Conservation (phyloP, 441 rosid genomes). For the Flueggea neowawraea region DNA sequence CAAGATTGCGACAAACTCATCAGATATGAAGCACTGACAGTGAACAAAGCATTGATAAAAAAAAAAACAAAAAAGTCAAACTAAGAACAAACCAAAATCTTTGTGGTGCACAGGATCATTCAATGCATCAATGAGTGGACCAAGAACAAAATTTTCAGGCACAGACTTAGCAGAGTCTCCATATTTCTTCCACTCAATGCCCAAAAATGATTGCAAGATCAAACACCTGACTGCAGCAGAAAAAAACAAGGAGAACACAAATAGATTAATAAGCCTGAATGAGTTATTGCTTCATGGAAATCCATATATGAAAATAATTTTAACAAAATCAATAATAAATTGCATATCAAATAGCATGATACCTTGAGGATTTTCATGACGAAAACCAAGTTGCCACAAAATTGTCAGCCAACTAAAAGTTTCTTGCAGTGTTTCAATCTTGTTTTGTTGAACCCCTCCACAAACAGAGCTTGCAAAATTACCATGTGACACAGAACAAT, state of each 20-base stretch:
- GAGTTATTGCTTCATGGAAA: neutral
- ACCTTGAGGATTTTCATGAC: constrained; percentile 96
- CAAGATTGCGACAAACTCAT: no score
- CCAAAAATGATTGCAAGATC: constrained; percentile 88
- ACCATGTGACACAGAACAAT: constrained; percentile 48
- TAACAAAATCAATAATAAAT: neutral
- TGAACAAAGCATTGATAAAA: neutral
- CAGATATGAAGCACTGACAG: no score
- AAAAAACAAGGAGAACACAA: constrained; percentile 18
- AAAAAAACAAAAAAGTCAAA: constrained; percentile 8
- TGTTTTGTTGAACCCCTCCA: constrained; percentile 29
- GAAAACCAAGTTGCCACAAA: constrained; percentile 87
- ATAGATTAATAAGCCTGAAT: neutral
- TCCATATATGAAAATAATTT: neutral
- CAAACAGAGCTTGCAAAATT: constrained; percentile 36
- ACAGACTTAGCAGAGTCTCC: constrained; percentile 52
- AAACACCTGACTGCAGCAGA: constrained; percentile 81
- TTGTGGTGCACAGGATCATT: constrained; percentile 89
- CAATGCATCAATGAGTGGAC: constrained; percentile 81
- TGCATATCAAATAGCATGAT: constrained; percentile 8
- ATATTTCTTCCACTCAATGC: constrained; percentile 66
- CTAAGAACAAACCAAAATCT: constrained; percentile 76
- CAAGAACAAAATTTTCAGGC: constrained; percentile 74
- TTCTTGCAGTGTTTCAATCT: constrained; percentile 35
- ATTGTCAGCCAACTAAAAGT: constrained; percentile 78